These are phyloP conservation scores for Umbelopsis vinacea DNA, from an alignment of 192 early-diverging fungal species.

Conservation along the genomic window DNA sequence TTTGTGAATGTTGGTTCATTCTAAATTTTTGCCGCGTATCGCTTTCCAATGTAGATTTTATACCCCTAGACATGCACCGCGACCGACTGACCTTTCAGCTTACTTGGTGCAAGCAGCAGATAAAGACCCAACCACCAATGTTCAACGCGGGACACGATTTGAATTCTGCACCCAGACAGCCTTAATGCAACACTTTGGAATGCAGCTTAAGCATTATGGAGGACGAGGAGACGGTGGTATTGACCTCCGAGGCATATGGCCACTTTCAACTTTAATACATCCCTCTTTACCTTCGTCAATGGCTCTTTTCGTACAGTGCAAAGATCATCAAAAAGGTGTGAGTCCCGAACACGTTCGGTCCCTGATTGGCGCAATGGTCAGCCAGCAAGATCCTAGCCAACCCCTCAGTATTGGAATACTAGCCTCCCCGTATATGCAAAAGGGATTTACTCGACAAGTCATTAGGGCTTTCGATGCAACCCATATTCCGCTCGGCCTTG, in stretches of 20 bases:
- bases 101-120: neutral
- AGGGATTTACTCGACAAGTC: slow-evolving; percentile 24
- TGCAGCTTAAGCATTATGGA: slow-evolving; percentile 26
- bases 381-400: neutral
- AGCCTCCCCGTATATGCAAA: neutral
- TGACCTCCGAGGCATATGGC: slow-evolving; percentile 31
- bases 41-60: slow-evolving; percentile 8
- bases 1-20: neutral
- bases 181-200: neutral
- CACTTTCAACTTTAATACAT: neutral
- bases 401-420: slow-evolving; percentile 25
- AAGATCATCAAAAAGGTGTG: slow-evolving; percentile 26
- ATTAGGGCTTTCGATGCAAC: slow-evolving; percentile 18
- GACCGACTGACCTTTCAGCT: neutral
- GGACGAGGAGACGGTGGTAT: slow-evolving; percentile 30
- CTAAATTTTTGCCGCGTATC: neutral
- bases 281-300: neutral
- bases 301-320: slow-evolving; percentile 27
- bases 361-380: slow-evolving; percentile 20
- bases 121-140: slow-evolving; percentile 3
- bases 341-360: slow-evolving; percentile 28
- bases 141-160: slow-evolving; percentile 28
- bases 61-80: neutral
- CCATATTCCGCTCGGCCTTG: slow-evolving; percentile 28
- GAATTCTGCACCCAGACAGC: slow-evolving; percentile 26